These are phyloP conservation scores for Manihot esculenta DNA, from an alignment of 441 rosid genomes.

Conservation along the genomic window DNA sequence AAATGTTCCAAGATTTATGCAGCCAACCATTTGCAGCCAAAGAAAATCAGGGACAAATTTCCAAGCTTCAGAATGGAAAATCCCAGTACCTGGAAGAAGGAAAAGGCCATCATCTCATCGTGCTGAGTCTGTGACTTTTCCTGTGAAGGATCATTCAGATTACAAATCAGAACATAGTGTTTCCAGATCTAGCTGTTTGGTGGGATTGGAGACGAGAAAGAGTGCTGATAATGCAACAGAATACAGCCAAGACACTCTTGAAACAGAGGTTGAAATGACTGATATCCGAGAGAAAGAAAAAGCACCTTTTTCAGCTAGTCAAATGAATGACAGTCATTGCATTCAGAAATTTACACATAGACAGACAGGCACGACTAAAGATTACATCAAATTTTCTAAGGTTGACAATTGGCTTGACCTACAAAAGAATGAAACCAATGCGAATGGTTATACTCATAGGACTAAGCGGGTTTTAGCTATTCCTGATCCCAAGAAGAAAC, in stretches of 20 bases:
- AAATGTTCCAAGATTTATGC: slow-evolving; percentile 67
- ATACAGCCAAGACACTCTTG: slow-evolving; percentile 55
- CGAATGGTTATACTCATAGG: slow-evolving; percentile 25
- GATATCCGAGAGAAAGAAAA: slow-evolving; percentile 35
- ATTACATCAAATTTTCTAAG: slow-evolving; percentile 34
- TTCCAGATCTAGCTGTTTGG: slow-evolving; percentile 54
- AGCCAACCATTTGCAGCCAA: slow-evolving; percentile 68
- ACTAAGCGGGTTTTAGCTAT: slow-evolving; percentile 18
- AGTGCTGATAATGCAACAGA: slow-evolving; percentile 52
- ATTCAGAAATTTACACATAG: slow-evolving; percentile 21
- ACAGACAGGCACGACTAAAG: slow-evolving; percentile 18
- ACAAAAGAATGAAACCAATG: slow-evolving; percentile 30
- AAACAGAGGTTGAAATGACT: slow-evolving; percentile 45
- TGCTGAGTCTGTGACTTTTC: slow-evolving; percentile 56
- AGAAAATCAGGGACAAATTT: slow-evolving; percentile 42
- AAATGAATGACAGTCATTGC: slow-evolving; percentile 20
- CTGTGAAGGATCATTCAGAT: slow-evolving; percentile 44
- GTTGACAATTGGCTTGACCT: slow-evolving; percentile 48
- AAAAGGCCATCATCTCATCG: slow-evolving; percentile 43
- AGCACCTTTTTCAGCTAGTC: slow-evolving; percentile 8
- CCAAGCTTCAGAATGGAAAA: slow-evolving; percentile 30
- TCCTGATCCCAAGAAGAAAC: slow-evolving; percentile 6
- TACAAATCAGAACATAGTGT: slow-evolving; percentile 46
- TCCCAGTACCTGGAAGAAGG: slow-evolving; percentile 30
- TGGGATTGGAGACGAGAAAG: slow-evolving; percentile 35